Evolutionary conservation across 2,329 filamentous ascomycete genomes (phyloP).

Genomic region (Xylaria arbuscula): DNA sequence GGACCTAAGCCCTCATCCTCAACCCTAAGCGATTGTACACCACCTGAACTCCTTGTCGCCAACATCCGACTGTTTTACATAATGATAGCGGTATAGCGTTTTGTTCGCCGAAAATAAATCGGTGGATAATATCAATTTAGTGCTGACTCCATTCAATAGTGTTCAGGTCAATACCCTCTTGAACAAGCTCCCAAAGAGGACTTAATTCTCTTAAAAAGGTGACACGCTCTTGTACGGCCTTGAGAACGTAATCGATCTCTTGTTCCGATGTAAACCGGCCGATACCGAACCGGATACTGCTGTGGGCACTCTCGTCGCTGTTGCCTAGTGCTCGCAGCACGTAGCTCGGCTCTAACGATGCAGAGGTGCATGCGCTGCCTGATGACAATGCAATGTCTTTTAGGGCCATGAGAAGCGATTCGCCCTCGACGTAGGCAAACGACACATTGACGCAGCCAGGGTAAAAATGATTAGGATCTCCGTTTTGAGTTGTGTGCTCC

Average conservation of each 20-base stretch:
- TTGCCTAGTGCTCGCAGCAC: constrained; percentile 93
- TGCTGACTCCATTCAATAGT: constrained; percentile 99
- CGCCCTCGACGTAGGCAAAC: constrained; percentile 97
- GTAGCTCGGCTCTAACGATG: constrained; percentile 95
- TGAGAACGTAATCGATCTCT: constrained; percentile 97
- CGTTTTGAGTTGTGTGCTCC: constrained; percentile 94
- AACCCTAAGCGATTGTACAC: constrained; percentile 14
- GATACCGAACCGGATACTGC: constrained; percentile 97
- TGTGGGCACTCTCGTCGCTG: constrained; percentile 97
- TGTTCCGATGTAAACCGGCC: constrained; percentile 94
- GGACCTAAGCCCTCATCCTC: constrained; percentile 3
- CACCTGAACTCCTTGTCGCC: constrained; percentile 30
- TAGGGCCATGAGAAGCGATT: constrained; percentile 96
- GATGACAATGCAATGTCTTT: constrained; percentile 98
- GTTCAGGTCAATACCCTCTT: constrained; percentile 94
- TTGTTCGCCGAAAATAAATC: constrained; percentile 1
- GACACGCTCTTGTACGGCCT: constrained; percentile 90
- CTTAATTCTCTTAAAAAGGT: constrained; percentile 94
- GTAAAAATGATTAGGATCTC: constrained; percentile 84
- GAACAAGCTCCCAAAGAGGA: constrained; percentile 96
- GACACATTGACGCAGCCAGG: constrained; percentile 98
- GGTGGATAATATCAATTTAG: constrained; percentile 57
- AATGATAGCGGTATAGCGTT: neutral
- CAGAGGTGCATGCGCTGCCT: constrained; percentile 95
- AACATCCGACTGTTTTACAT: constrained; percentile 28